Evolutionary conservation across 805 yeast genomes (phyloP), one percentile per base, ranked within the genome.

Genomic region (Cephaloascus fragrans): DNA sequence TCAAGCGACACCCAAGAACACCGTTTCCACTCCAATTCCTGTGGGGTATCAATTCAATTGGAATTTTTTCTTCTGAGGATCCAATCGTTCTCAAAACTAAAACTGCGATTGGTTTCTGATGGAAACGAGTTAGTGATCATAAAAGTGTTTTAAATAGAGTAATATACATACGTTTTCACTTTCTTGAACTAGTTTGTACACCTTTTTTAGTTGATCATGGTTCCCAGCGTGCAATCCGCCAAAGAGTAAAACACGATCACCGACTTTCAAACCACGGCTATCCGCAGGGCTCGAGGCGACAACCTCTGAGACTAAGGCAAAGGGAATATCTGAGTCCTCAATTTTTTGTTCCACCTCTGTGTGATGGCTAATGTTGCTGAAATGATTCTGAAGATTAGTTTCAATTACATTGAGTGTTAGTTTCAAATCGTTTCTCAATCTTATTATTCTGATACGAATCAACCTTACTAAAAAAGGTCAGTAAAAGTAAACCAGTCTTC

Each of bases 401-500:
- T 75, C 76, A 5, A 86, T 55, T 18, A 62, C 55, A 4, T 58
- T 53, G 47, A 78, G 52, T 5, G 85, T 59, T 14, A 50, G 54
- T 36, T 64, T 65, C 45, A 79, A 65, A 57, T 90, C 97, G 50
- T 87, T 89, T 41, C 80, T 66, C 32, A 83, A 62, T 38, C 83
- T 64, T 28, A 83, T 76, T 26, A 89, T 75, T 49, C 71, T 73
- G 8, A 77, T 71, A 42, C 96, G 62, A 1, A 79, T 52, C 8
- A 72, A 55, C 39, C 95, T 62, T 10, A 87, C 66, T 17, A 63
- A 51, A 14, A n/a, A 9, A 14, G 8, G 34, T 32, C 26, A 37
- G 19, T 34, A 26, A 32, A n/a, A 28, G 5, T 16, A 31, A 33
- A 34, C 32, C n/a, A 35, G 12, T 12, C 12, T 8, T 23, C 28